Conservation (phyloP, 2,329 filamentous ascomycete genomes). For the Neoscytalidium dimidiatum region DNA sequence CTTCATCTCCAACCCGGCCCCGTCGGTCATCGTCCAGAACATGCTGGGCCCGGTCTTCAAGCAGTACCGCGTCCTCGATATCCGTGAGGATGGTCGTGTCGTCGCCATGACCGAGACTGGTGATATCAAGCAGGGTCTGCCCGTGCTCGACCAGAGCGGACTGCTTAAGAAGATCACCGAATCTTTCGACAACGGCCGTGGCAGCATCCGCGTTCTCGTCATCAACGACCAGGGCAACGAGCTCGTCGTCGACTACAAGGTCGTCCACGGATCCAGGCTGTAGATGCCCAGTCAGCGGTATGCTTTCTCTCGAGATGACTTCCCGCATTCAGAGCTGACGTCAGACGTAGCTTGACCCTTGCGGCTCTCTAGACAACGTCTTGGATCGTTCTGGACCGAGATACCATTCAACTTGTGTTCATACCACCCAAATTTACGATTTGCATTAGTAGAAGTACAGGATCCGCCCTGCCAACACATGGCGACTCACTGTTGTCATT, state of each 20-base stretch:
- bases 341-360: neutral
- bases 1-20: slow-evolving; percentile 95
- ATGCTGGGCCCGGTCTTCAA: slow-evolving; percentile 99
- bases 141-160: slow-evolving; percentile 92
- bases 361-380: neutral
- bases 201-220: slow-evolving; percentile 91
- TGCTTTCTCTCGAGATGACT: slow-evolving; percentile 21
- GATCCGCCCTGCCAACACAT: slow-evolving; percentile 11
- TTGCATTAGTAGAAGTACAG: neutral
- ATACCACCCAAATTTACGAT: neutral
- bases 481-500: neutral
- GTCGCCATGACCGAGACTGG: slow-evolving; percentile 99
- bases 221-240: slow-evolving; percentile 91
- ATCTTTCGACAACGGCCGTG: slow-evolving; percentile 88
- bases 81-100: slow-evolving; percentile 78
- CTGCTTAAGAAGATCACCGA: slow-evolving; percentile 79
- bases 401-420: slow-evolving; percentile 11
- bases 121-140: slow-evolving; percentile 94
- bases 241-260: slow-evolving; percentile 98
- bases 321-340: neutral
- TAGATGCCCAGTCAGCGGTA: slow-evolving; percentile 40
- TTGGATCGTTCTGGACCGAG: neutral
- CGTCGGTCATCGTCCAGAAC: slow-evolving; percentile 97
- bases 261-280: slow-evolving; percentile 77
- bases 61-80: slow-evolving; percentile 99